These are phyloP conservation scores for Malassezia brasiliensis DNA, from an alignment of 1,284 basidiomycete genomes.

Conservation along the genomic window DNA sequence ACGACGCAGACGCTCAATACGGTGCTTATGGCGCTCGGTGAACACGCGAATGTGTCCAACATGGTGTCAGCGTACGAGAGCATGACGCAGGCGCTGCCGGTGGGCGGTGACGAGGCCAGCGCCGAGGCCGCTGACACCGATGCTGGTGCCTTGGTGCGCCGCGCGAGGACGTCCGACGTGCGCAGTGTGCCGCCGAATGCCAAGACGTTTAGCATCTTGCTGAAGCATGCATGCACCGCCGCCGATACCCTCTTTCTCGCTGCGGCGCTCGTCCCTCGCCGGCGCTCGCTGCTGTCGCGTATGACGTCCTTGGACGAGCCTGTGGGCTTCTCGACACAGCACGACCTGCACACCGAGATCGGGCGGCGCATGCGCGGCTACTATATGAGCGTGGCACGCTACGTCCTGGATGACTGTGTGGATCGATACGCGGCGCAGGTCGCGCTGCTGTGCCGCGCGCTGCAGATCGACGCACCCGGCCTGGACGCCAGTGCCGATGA, in stretches of 20 bases:
- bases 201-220: conserved; percentile 29
- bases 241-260: conserved; percentile 29
- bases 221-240: conserved; percentile 29
- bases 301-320: not conserved
- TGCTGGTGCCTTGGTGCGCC: not conserved
- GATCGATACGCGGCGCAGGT: conserved; percentile 8
- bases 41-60: conserved; percentile 34
- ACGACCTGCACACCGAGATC: conserved; percentile 21
- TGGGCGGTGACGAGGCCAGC: not conserved
- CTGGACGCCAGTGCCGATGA: not conserved
- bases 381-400: conserved; percentile 16
- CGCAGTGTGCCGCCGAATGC: conserved; percentile 24
- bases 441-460: conserved; percentile 8
- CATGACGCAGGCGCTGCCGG: conserved; percentile 26
- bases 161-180: no score
- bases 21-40: conserved; percentile 43
- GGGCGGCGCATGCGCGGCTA: conserved; percentile 21
- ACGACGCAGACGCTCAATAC: conserved; percentile 42
- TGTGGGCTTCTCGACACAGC: conserved; percentile 22
- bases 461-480: not conserved
- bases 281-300: conserved; percentile 6
- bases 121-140: not conserved
- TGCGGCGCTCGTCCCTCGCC: conserved; percentile 15
- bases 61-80: conserved; percentile 44
- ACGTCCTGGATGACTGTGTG: conserved; percentile 16